These are phyloP conservation scores for Zoysia japonica DNA, from an alignment of 176 grass and related monocot species.

Conservation along the genomic window DNA sequence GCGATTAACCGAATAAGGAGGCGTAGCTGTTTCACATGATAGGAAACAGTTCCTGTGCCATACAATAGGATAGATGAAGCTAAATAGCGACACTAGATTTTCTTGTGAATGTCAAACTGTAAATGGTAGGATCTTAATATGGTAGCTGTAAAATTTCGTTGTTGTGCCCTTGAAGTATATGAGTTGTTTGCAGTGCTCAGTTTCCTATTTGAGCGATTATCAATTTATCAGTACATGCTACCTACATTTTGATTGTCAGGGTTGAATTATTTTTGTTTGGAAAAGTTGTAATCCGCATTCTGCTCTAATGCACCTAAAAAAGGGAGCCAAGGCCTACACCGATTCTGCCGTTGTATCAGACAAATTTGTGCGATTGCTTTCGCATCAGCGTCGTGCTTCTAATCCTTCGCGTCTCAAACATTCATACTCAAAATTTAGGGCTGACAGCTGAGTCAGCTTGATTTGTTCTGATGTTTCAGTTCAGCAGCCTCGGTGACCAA, in stretches of 20 bases:
- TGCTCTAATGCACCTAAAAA: not conserved
- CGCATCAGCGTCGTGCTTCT: not conserved
- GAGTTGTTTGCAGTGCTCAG: not conserved
- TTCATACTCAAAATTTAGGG: no score
- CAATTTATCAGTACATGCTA: no score
- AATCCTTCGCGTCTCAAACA: not conserved
- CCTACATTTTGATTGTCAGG: no score
- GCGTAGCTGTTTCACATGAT: slow-evolving; percentile 23
- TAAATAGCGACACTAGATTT: not conserved
- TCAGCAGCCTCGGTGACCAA: no score
- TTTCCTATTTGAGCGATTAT: not conserved
- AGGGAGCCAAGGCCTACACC: not conserved
- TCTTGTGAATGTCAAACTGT: slow-evolving; percentile 28
- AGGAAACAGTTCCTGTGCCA: not conserved
- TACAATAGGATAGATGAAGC: slow-evolving; percentile 14
- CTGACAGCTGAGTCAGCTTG: no score
- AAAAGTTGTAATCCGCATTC: not conserved
- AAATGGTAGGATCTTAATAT: slow-evolving; percentile 1
- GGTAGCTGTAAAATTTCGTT: not conserved
- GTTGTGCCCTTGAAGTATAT: not conserved
- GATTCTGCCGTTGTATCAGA: not conserved
- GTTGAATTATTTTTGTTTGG: not conserved
- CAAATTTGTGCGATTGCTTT: not conserved
- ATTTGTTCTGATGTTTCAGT: no score
- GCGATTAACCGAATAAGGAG: slow-evolving; percentile 9